phyloP scores from a whole-genome alignment of 2,329 filamentous ascomycete species.

The Arthrinium phaeospermum region DNA sequence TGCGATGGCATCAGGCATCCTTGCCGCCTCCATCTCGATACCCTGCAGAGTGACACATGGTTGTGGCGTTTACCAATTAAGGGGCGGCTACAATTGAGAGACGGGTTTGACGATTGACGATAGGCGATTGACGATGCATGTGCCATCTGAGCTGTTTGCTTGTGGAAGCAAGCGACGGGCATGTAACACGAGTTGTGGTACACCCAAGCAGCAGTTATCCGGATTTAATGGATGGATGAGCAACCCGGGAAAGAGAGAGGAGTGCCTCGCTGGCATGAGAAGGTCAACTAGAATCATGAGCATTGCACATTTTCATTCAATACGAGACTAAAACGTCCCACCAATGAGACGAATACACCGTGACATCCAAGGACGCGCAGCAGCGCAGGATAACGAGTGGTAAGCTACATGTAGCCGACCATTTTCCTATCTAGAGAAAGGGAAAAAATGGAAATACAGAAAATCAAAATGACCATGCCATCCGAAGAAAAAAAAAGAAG shows the following conservation, averaged over 20 bases:
- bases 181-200: background rate
- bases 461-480: background rate
- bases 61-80: background rate
- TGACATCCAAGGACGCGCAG: background rate
- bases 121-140: constrained; percentile 5
- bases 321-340: background rate
- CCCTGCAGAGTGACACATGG: background rate
- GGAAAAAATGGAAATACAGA: background rate
- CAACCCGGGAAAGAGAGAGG: background rate
- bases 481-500: background rate
- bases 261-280: background rate
- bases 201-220: background rate
- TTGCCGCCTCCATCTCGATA: background rate
- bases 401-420: background rate
- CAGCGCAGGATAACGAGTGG: background rate
- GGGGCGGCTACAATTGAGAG: background rate
- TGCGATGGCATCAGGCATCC: background rate
- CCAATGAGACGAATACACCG: background rate
- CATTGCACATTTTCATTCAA: background rate
- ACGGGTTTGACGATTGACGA: background rate
- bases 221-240: background rate
- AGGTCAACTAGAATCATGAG: background rate
- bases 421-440: background rate
- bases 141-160: background rate
- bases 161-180: background rate